Base-by-base conservation (phyloP, 129 eudicot genomes). In the Oenanthe sinensis region DNA sequence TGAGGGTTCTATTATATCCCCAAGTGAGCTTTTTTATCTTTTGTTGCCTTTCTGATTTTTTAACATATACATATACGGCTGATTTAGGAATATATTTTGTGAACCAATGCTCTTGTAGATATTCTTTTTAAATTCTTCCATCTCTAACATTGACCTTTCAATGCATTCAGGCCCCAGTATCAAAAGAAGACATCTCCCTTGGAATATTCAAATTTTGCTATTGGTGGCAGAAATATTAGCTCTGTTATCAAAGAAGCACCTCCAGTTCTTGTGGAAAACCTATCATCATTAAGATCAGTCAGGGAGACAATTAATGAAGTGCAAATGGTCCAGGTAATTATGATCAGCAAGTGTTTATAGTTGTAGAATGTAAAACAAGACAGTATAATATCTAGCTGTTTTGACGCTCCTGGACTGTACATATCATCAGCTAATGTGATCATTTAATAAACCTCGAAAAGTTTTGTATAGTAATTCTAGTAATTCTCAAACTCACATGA, bases 1-100 rank as follows among this genome's bases (percentile, higher is more conserved):
- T 46, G 99, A 95, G 81, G 99, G 99, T 74, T 87, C 99, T 26
- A 80, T 92, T 67, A 86, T 95, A 86, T 95, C 54, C 99, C 99
- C 54, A 95, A 92, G 99, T 95, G 91, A 88, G 74, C 36, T 37
- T n/a, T 39, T 81, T 45, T 43, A 30, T 13, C 40, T 13, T 5
- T 74, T 14, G 19, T 13, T 78, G 68, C 79, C 16, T 58, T 24
- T 45, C 42, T 50, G 8, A 5, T 26, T 14, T 45, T 39, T 39
- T 39, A 39, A 0, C 42, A 39, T 39, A 39, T 39, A 39, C 42
- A 39, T 5, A 39, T 39, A 39, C 42, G 42, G 42, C 42, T 4
- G 4, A 39, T 67, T 28, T 33, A 63, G 6, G 17, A 36, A 63
- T 63, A 63, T 5, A 26, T 33, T 13, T 28, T 63, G 15, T 72